Evolutionary conservation across 192 early-diverging fungal species (phyloP).

Genomic region (Coemansia sp.): DNA sequence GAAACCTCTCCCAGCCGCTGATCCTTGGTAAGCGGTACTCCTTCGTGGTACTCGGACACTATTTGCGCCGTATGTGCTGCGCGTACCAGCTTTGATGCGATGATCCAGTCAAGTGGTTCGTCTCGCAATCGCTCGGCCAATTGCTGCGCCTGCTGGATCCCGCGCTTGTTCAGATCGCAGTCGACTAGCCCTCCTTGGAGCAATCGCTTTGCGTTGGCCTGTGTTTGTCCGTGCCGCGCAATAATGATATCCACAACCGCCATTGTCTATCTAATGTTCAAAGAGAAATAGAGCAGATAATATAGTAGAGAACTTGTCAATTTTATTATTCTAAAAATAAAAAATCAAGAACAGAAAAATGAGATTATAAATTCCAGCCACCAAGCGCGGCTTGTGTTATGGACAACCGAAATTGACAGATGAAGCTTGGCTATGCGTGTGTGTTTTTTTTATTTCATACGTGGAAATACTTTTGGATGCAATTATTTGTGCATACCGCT

Average conservation of each 20-base stretch:
- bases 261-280: slow-evolving; percentile 6
- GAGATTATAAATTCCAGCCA: neutral
- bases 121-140: slow-evolving; percentile 31
- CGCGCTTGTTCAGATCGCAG: slow-evolving; percentile 33
- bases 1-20: slow-evolving; percentile 49
- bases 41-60: slow-evolving; percentile 27
- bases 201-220: slow-evolving; percentile 32
- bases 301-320: neutral
- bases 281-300: neutral
- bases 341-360: neutral
- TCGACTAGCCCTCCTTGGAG: slow-evolving; percentile 44
- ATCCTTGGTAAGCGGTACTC: slow-evolving; percentile 28
- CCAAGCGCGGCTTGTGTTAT: neutral
- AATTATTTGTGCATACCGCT: too few species aligned
- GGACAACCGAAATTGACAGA: neutral
- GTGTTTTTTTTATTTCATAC: too few species aligned
- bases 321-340: neutral
- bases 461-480: too few species aligned
- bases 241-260: slow-evolving; percentile 26
- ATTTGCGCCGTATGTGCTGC: slow-evolving; percentile 38
- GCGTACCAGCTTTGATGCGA: slow-evolving; percentile 36
- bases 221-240: slow-evolving; percentile 51
- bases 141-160: slow-evolving; percentile 28
- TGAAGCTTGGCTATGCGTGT: too few species aligned
- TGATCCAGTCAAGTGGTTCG: slow-evolving; percentile 39